Conservation (phyloP, 495 filamentous ascomycete species). For the Cercophora samala region DNA sequence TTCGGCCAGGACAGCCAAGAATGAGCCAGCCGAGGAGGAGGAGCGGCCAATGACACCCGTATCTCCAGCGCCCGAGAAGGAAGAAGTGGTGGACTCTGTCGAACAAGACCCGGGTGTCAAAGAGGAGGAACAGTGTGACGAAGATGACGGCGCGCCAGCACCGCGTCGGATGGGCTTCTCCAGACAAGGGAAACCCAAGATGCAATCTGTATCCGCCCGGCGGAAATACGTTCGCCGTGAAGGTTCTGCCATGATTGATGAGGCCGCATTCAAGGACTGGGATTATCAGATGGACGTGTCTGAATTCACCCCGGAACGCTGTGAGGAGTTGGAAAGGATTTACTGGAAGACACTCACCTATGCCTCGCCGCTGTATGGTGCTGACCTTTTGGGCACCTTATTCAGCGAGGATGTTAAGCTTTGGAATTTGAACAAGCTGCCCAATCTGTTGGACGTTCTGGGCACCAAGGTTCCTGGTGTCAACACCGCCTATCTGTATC, state of each 20-base stretch:
- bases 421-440: constrained; percentile 94
- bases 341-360: constrained; percentile 98
- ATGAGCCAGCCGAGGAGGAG: constrained; percentile 35
- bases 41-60: constrained; percentile 55
- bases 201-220: constrained; percentile 57
- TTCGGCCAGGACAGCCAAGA: constrained; percentile 29
- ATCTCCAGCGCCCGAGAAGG: constrained; percentile 45
- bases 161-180: constrained; percentile 41
- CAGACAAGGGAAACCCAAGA: constrained; percentile 47
- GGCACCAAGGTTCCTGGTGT: constrained; percentile 95
- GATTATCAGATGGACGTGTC: constrained; percentile 82
- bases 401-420: constrained; percentile 80
- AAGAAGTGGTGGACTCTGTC: constrained; percentile 44
- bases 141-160: constrained; percentile 36
- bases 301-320: constrained; percentile 85
- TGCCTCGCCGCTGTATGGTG: constrained; percentile 91
- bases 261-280: constrained; percentile 80
- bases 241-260: constrained; percentile 69
- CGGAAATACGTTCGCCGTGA: constrained; percentile 79
- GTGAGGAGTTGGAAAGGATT: constrained; percentile 84
- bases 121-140: constrained; percentile 46
- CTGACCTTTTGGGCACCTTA: constrained; percentile 94
- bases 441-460: constrained; percentile 88
- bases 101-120: constrained; percentile 43
- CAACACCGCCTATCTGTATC: constrained; percentile 96